Conservation (phyloP, 768 basidiomycete species). For the Leccinum fibrillosum region DNA sequence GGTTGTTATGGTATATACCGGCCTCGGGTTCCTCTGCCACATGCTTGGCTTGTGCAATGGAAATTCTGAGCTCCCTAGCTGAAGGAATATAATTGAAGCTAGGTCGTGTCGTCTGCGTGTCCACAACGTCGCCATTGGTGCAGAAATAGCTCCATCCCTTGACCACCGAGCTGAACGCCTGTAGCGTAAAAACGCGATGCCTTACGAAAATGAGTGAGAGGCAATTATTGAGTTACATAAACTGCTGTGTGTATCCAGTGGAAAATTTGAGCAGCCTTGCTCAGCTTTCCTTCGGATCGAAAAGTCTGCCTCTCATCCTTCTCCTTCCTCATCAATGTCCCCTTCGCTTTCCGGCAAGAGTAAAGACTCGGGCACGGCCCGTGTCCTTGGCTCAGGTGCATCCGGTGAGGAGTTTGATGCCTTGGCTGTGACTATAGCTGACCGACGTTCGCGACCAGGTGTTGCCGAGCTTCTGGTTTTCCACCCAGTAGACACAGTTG, state of each 20-base stretch:
- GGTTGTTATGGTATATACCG: not conserved
- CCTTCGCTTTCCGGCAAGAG: slow-evolving; percentile 44
- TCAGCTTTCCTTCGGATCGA: not conserved
- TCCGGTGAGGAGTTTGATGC: slow-evolving; percentile 54
- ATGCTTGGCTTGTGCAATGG: not conserved
- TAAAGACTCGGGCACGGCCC: slow-evolving; percentile 86
- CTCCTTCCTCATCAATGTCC: slow-evolving; percentile 38
- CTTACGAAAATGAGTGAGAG: slow-evolving; percentile 8
- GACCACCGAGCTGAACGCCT: not conserved
- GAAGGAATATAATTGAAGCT: not conserved
- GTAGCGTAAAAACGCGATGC: not conserved
- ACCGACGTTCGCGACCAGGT: slow-evolving; percentile 44
- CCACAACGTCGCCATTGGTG: not conserved
- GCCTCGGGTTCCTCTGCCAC: not conserved
- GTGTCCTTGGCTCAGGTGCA: slow-evolving; percentile 87
- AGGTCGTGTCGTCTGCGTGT: not conserved
- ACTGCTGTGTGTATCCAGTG: slow-evolving; percentile 17
- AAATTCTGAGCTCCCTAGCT: not conserved
- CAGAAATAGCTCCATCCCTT: not conserved
- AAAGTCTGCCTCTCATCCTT: not conserved
- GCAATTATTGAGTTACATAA: slow-evolving; percentile 20
- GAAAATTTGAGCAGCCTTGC: not conserved
- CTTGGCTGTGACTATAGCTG: not conserved
- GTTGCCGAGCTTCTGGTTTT: slow-evolving; percentile 94
- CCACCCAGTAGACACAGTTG: slow-evolving; percentile 95